A percentile compares a stretch with the other conserved stretches of the same genome.
Conservation (phyloP, 257 asterid genomes). For the Capsicum baccatum region DNA sequence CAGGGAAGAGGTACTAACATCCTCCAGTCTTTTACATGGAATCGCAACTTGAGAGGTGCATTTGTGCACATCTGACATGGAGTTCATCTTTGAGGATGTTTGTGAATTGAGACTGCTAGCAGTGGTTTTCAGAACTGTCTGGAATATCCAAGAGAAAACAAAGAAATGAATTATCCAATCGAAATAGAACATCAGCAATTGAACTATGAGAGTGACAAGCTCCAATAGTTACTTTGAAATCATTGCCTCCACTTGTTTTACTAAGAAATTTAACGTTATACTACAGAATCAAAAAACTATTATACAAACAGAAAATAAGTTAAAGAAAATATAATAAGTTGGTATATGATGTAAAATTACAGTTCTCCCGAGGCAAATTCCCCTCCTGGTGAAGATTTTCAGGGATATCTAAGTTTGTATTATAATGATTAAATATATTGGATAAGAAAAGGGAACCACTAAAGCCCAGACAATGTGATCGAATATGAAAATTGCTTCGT, state of each 20-base stretch:
- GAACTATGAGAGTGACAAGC: constrained; percentile 1
- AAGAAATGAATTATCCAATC: constrained; percentile 6
- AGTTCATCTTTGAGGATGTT: constrained; percentile 50
- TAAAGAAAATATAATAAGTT: not conserved
- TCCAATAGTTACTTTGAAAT: constrained; percentile 20
- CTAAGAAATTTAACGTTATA: not conserved
- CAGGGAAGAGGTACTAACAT: constrained; percentile 43
- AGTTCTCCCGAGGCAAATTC: not conserved
- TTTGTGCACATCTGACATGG: constrained; percentile 45
- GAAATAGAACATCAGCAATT: constrained; percentile 9
- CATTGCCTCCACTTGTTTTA: constrained; percentile 16
- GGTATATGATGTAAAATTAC: not conserved
- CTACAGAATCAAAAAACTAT: not conserved
- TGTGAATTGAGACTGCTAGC: constrained; percentile 42
- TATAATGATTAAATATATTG: constrained; percentile 15
- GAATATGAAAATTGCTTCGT: constrained; percentile 1
- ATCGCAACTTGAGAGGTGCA: constrained; percentile 44
- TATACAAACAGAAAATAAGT: not conserved
- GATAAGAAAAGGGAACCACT: constrained; percentile 14
- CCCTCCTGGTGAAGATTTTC: not conserved
- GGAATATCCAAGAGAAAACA: constrained; percentile 37
- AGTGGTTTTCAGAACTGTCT: constrained; percentile 50
- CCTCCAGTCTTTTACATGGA: constrained; percentile 59
- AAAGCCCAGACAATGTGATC: constrained; percentile 13
- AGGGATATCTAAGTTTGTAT: not conserved